Base-by-base conservation (phyloP, 495 filamentous ascomycete genomes). In the Immersiella caudata region DNA sequence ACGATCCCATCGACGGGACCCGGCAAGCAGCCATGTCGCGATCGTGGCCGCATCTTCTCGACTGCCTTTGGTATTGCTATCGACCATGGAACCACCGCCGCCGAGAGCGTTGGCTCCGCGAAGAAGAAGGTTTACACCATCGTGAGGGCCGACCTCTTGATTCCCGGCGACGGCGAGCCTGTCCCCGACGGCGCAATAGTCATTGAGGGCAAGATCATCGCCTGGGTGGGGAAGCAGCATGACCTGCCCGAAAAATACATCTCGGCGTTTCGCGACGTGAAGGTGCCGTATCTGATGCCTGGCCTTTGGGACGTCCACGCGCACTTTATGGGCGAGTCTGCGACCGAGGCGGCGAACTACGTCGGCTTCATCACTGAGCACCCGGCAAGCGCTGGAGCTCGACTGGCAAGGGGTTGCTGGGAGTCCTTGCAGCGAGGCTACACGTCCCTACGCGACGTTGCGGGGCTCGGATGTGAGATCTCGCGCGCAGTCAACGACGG, bases 391-490 rank as follows among this genome's bases (percentile, higher is more conserved):
- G 16, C 33, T 24, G 63, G 63, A 27, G 63, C 63, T 2, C 25
- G 63, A 6, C 35, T 66, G 16, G 74, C 80, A 0, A 74, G 71
- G 11, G 79, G 81, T 33, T 75, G 80, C 57, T 76, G 74, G 67
- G 76, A 74, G 56, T 77, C 81, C 0, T 62, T 86, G 5, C 76
- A 82, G 73, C 75, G 81, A 1, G 84, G 84, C 0, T 85, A 82
- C 69, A 86, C 84, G n/a, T 85, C 84, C 25, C 66, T 84, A 2
- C 79, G 84, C 26, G 84, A 85, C 66, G 67, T 84, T 5, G 83
- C 78, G 2, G 83, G 83, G 6, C 76, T 65, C 56, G 84, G 77
- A 1, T 76, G 78, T 54, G 79, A 86, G 60, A 58, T 85, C 0
- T 62, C 71, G 11, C 68, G 70, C 26, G 84, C 82, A 12, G 76